These are phyloP conservation scores for Didymella pinodella DNA, from an alignment of 2,329 filamentous ascomycete genomes.

Conservation along the genomic window DNA sequence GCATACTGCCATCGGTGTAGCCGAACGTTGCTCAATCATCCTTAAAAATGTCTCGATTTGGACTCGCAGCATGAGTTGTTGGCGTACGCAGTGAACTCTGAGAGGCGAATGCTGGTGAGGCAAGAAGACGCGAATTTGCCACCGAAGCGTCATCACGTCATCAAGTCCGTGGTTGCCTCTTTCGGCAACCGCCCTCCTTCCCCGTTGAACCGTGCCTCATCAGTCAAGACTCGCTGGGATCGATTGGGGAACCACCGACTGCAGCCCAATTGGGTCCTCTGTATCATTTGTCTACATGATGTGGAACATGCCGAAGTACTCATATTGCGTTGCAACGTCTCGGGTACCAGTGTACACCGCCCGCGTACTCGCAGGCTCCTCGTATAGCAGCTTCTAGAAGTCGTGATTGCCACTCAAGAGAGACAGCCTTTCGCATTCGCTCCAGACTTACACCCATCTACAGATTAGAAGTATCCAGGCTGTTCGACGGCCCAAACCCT, in stretches of 20 bases:
- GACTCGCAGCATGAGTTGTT: constrained; percentile 7
- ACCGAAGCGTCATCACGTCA: constrained; percentile 8
- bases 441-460: constrained; percentile 1
- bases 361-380: not conserved
- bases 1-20: constrained; percentile 14
- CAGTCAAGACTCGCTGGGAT: constrained; percentile 5
- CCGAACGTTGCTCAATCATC: constrained; percentile 14
- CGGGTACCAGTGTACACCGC: constrained; percentile 2
- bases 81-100: constrained; percentile 5
- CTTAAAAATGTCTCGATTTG: constrained; percentile 4
- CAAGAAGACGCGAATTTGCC: constrained; percentile 19
- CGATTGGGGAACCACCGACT: constrained; percentile 4
- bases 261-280: constrained; percentile 10
- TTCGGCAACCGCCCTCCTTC: constrained; percentile 8
- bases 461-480: not conserved
- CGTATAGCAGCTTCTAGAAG: not conserved
- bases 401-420: not conserved
- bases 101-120: constrained; percentile 13
- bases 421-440: not conserved
- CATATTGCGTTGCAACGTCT: not conserved
- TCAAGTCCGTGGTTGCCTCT: constrained; percentile 4
- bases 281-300: constrained; percentile 3
- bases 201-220: constrained; percentile 3
- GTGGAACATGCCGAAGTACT: constrained; percentile 1
- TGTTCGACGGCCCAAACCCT: not conserved